These are phyloP conservation scores for Oryza punctata DNA, from an alignment of 176 grass and related monocot genomes.

Conservation along the genomic window DNA sequence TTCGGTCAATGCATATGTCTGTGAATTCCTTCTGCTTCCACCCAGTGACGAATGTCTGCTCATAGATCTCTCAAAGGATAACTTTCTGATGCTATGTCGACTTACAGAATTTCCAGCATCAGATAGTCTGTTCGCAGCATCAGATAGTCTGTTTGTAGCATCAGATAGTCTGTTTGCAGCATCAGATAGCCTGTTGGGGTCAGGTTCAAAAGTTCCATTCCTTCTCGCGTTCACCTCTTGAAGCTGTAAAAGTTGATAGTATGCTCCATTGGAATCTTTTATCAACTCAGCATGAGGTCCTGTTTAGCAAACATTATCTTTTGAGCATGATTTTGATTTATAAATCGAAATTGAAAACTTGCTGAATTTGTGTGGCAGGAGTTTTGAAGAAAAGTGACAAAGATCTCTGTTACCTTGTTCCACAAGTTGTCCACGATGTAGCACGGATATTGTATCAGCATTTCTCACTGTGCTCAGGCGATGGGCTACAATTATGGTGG, in stretches of 20 bases:
- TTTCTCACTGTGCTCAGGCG: slow-evolving; percentile 66
- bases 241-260: slow-evolving; percentile 65
- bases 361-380: neutral
- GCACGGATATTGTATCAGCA: slow-evolving; percentile 72
- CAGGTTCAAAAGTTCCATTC: slow-evolving; percentile 17
- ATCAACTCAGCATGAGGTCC: slow-evolving; percentile 66
- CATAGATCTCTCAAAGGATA: slow-evolving; percentile 49
- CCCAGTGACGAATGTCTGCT: slow-evolving; percentile 44
- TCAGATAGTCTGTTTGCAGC: neutral
- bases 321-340: neutral
- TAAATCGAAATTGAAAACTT: neutral
- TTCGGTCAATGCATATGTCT: slow-evolving; percentile 19
- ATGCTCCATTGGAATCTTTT: slow-evolving; percentile 55
- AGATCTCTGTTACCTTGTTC: slow-evolving; percentile 60
- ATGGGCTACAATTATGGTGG: slow-evolving; percentile 73
- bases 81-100: slow-evolving; percentile 29
- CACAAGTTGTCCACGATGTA: slow-evolving; percentile 63
- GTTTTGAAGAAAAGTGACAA: slow-evolving; percentile 6
- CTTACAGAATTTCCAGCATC: slow-evolving; percentile 27
- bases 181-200: neutral
- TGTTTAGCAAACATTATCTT: slow-evolving; percentile 38
- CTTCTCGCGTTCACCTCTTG: slow-evolving; percentile 49
- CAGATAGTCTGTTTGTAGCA: neutral
- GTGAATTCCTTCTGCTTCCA: slow-evolving; percentile 41
- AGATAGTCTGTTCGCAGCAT: neutral